phyloP scores from a whole-genome alignment of 2,329 filamentous ascomycete species.

The Pseudogymnoascus sp. region DNA sequence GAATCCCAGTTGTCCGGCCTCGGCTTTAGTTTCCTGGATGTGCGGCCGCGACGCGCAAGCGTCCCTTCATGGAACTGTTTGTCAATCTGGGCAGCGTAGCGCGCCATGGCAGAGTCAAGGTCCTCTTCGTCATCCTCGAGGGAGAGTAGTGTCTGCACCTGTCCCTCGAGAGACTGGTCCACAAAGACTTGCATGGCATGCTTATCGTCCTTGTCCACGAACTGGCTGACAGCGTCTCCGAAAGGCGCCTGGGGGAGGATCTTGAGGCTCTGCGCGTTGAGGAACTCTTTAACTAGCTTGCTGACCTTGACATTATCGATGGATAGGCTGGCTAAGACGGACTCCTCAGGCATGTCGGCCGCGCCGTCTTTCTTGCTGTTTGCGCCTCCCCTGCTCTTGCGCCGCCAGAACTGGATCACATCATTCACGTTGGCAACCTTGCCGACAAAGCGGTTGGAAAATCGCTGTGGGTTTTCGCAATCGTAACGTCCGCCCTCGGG shows the following conservation, averaged over 20 bases:
- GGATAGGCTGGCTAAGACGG: slow-evolving; percentile 52
- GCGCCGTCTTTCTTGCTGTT: slow-evolving; percentile 44
- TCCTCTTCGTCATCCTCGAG: slow-evolving; percentile 64
- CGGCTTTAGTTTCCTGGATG: slow-evolving; percentile 56
- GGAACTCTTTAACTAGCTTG: slow-evolving; percentile 78
- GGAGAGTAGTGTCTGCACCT: slow-evolving; percentile 62
- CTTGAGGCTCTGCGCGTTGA: slow-evolving; percentile 80
- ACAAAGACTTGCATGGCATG: slow-evolving; percentile 82
- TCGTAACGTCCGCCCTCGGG: slow-evolving; percentile 81
- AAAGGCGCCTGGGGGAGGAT: slow-evolving; percentile 91
- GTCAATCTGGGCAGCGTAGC: slow-evolving; percentile 63
- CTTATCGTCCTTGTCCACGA: slow-evolving; percentile 92
- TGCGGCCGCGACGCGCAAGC: slow-evolving; percentile 35
- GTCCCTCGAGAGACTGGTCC: slow-evolving; percentile 60
- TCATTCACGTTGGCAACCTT: slow-evolving; percentile 91
- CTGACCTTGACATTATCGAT: slow-evolving; percentile 81
- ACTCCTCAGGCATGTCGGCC: slow-evolving; percentile 55
- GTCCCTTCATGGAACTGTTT: slow-evolving; percentile 58
- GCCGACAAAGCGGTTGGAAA: slow-evolving; percentile 86
- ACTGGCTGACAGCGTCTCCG: slow-evolving; percentile 85
- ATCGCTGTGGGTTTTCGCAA: slow-evolving; percentile 89
- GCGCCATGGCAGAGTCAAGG: slow-evolving; percentile 66
- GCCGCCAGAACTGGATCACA: slow-evolving; percentile 86
- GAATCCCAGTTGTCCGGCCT: slow-evolving; percentile 79
- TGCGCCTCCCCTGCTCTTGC: slow-evolving; percentile 53